phyloP scores from a whole-genome alignment of 305 asterid species.

The Salvia sclarea region DNA sequence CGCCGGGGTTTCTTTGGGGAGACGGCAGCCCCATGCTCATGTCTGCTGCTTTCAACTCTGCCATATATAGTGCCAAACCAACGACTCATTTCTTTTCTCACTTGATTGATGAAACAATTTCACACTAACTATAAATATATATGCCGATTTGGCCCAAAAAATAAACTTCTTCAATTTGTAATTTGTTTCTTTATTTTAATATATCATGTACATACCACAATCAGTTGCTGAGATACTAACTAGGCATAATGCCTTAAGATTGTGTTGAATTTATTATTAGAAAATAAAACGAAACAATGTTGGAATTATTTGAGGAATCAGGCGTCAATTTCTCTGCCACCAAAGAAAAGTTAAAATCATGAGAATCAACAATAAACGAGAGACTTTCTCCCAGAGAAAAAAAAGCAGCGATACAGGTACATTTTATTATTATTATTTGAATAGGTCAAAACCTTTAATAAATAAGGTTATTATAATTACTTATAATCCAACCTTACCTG shows the following conservation, averaged over 20 bases:
- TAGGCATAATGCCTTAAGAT: too few species aligned
- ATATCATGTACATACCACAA: too few species aligned
- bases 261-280: too few species aligned
- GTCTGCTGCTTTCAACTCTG: constrained; percentile 46
- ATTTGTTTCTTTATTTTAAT: too few species aligned
- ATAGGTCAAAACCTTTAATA: neutral
- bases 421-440: neutral
- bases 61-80: constrained; percentile 8
- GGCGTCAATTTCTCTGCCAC: neutral
- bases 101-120: too few species aligned
- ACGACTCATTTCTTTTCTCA: too few species aligned
- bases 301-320: neutral
- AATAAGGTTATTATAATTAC: too few species aligned
- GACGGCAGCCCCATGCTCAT: constrained; percentile 46
- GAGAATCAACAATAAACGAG: constrained; percentile 5
- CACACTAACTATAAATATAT: too few species aligned
- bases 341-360: neutral
- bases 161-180: too few species aligned
- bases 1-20: constrained; percentile 36
- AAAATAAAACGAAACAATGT: neutral
- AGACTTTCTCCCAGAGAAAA: neutral
- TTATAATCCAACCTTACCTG: too few species aligned
- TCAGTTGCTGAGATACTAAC: too few species aligned
- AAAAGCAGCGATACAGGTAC: neutral
- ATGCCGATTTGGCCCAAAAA: too few species aligned